Evolutionary conservation across 2,329 filamentous ascomycete species (phyloP).

Genomic region (Tolypocladium guangdongense): DNA sequence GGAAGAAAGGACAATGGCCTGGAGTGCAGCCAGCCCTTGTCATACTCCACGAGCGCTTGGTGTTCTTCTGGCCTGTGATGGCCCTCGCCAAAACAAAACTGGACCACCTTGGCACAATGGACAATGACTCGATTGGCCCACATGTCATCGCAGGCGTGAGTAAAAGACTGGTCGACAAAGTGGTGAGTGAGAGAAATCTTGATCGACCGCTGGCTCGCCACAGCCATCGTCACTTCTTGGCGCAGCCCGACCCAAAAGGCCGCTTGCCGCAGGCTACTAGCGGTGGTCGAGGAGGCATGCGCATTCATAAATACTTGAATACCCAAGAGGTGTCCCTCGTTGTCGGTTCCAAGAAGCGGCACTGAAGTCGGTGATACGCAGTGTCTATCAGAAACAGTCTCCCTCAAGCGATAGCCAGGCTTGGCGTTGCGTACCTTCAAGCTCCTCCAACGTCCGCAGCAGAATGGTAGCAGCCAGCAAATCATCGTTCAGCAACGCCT

Average conservation of each 20-base stretch:
- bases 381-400: background rate
- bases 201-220: slow-evolving; percentile 33
- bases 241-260: slow-evolving; percentile 47
- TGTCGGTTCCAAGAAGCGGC: slow-evolving; percentile 27
- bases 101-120: slow-evolving; percentile 51
- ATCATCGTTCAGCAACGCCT: slow-evolving; percentile 34
- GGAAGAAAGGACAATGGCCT: slow-evolving; percentile 42
- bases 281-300: slow-evolving; percentile 18
- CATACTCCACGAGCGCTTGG: slow-evolving; percentile 32
- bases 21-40: slow-evolving; percentile 32
- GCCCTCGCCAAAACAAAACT: slow-evolving; percentile 46
- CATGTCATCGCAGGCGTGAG: slow-evolving; percentile 36
- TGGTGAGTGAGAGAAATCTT: slow-evolving; percentile 38
- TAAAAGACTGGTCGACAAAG: slow-evolving; percentile 39
- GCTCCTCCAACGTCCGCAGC: slow-evolving; percentile 45
- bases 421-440: slow-evolving; percentile 21
- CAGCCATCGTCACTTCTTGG: slow-evolving; percentile 48
- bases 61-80: slow-evolving; percentile 23
- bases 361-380: slow-evolving; percentile 2
- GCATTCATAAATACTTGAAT: slow-evolving; percentile 36
- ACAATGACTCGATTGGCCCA: slow-evolving; percentile 53
- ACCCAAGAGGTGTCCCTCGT: slow-evolving; percentile 34
- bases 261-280: slow-evolving; percentile 33
- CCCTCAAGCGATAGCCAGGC: background rate
- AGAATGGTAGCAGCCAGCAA: slow-evolving; percentile 46